phyloP scores from a whole-genome alignment of 164 flowering plant genomes.

The Chimonanthus praecox region DNA sequence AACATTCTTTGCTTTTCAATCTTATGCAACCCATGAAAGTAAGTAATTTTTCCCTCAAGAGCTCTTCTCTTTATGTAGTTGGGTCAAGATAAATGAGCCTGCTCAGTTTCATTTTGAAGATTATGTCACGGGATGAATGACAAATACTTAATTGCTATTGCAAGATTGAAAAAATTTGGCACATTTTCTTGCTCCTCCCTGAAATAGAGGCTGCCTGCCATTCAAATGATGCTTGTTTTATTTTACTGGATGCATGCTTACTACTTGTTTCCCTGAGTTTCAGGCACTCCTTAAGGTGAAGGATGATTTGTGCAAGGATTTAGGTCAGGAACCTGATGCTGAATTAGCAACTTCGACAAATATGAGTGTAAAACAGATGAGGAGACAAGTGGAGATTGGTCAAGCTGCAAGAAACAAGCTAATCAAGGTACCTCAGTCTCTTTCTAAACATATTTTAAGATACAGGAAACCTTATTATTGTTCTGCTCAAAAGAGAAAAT shows the following conservation, averaged over 20 bases:
- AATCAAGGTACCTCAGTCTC: constrained; percentile 52
- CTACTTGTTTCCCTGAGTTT: background rate
- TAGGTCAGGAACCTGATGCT: constrained; percentile 59
- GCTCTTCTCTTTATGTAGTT: background rate
- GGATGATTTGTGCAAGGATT: constrained; percentile 37
- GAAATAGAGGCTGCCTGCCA: background rate
- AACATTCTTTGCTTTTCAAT: constrained; percentile 81
- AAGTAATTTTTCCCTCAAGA: constrained; percentile 4
- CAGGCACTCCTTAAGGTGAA: constrained; percentile 63
- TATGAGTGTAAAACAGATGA: constrained; percentile 39
- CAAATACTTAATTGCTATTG: background rate
- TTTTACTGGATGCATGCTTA: background rate
- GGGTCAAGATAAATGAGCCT: background rate
- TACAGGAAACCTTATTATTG: background rate
- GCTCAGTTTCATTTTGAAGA: background rate
- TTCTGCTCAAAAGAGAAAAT: background rate
- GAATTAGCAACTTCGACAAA: constrained; percentile 66
- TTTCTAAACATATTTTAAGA: no score
- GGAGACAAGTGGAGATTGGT: constrained; percentile 62
- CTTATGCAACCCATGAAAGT: constrained; percentile 96
- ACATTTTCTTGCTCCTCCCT: background rate
- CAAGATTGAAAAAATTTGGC: background rate
- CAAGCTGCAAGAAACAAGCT: constrained; percentile 86
- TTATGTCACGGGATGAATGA: no score
- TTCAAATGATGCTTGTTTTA: background rate